Percentiles rank a stretch among this genome's conserved stretches.
These are phyloP conservation scores for Venturia carpophila DNA, from an alignment of 2,329 filamentous ascomycete species.

Conservation along the genomic window DNA sequence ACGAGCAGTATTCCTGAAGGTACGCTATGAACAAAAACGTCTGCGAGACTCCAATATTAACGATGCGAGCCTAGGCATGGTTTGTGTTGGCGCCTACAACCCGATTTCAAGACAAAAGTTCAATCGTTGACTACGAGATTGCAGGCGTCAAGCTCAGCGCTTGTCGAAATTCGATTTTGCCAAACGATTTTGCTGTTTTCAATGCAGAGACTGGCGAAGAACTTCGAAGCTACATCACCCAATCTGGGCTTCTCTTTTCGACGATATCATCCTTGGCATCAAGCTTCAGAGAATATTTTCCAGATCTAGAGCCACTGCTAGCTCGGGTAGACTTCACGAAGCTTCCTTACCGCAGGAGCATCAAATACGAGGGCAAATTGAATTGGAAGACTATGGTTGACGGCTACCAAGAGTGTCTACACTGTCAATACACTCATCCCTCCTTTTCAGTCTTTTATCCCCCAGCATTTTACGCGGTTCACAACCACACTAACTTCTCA, in stretches of 20 bases:
- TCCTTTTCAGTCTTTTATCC: conserved; percentile 49
- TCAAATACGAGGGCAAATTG: conserved; percentile 49
- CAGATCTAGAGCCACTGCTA: conserved; percentile 43
- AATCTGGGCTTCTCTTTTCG: conserved; percentile 46
- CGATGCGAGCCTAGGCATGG: conserved; percentile 36
- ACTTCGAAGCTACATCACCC: conserved; percentile 37
- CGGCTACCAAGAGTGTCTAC: conserved; percentile 51
- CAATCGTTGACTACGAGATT: conserved; percentile 43
- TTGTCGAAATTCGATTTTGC: conserved; percentile 30
- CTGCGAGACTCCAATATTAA: background rate
- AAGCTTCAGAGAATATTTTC: conserved; percentile 47
- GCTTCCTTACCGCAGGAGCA: conserved; percentile 44
- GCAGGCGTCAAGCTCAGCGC: conserved; percentile 39
- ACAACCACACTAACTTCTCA: conserved; percentile 48
- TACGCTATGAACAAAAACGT: conserved; percentile 20
- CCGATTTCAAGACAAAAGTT: conserved; percentile 36
- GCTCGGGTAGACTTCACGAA: conserved; percentile 47
- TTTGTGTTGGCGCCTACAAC: conserved; percentile 48
- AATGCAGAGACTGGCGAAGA: conserved; percentile 28
- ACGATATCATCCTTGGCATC: conserved; percentile 43
- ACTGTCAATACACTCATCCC: conserved; percentile 52
- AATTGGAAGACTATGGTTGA: conserved; percentile 57
- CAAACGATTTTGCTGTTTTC: conserved; percentile 33
- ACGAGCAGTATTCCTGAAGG: conserved; percentile 43
- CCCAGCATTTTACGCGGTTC: conserved; percentile 48